Evolutionary conservation across 352 stramenopile genomes (phyloP).

Genomic region (Blastocystis sp.): DNA sequence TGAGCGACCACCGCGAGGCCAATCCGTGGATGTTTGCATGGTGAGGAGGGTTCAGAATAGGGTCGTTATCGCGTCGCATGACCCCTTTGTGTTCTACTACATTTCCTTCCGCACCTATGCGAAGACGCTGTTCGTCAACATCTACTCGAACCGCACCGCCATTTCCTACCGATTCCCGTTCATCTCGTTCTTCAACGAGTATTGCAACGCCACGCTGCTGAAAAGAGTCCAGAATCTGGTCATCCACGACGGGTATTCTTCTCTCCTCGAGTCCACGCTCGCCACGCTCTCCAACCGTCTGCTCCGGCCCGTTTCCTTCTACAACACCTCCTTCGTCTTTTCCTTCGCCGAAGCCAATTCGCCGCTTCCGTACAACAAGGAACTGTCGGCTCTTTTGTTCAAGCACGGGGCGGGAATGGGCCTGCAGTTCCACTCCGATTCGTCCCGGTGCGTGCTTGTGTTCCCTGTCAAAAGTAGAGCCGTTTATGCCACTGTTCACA

Average conservation of each 20-base stretch:
- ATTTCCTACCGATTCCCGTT: slow-evolving; percentile 3
- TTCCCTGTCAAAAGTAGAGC: not conserved
- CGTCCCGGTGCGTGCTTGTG: not conserved
- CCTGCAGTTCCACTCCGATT: not conserved
- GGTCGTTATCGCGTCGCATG: not conserved
- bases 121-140: not conserved
- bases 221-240: not conserved
- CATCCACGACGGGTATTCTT: not conserved
- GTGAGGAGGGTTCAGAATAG: not conserved
- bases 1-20: not conserved
- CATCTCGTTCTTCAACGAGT: slow-evolving; percentile 43
- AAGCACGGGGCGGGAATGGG: not conserved
- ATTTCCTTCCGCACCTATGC: not conserved
- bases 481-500: not conserved
- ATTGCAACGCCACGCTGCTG: slow-evolving; percentile 1
- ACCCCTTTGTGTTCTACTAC: slow-evolving; percentile 14
- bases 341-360: not conserved
- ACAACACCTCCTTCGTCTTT: not conserved
- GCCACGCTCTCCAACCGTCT: not conserved
- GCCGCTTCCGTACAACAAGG: not conserved
- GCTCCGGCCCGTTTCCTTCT: not conserved
- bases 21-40: slow-evolving; percentile 7
- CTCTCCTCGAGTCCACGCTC: not conserved
- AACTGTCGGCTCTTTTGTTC: not conserved
- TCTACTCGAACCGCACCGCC: not conserved